Evolutionary conservation across 257 asterid genomes (phyloP).

Genomic region (Fraxinus pennsylvanica): DNA sequence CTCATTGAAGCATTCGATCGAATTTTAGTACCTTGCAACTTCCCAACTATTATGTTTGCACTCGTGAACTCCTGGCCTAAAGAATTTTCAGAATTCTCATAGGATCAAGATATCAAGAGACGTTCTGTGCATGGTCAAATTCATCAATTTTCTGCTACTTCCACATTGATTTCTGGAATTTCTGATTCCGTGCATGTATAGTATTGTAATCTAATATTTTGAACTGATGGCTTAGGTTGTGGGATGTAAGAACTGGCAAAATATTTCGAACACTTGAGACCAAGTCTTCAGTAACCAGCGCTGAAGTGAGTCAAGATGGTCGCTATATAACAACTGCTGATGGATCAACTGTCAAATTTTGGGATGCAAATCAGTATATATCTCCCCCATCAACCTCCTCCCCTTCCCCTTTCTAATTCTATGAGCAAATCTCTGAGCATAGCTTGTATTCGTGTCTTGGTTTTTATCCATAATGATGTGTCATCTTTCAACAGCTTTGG

Average conservation of each 20-base stretch:
- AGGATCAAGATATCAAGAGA: neutral
- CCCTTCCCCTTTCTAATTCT: neutral
- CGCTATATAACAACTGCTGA: conserved; percentile 92
- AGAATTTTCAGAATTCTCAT: neutral
- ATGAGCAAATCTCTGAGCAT: neutral
- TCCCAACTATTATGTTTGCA: neutral
- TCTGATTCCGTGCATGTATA: neutral
- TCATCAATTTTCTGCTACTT: neutral
- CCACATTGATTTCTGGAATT: neutral
- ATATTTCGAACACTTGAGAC: conserved; percentile 91
- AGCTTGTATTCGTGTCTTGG: neutral
- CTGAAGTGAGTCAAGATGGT: conserved; percentile 97
- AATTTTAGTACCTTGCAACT: neutral
- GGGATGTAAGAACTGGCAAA: conserved; percentile 94
- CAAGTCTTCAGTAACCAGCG: conserved; percentile 82
- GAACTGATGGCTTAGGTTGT: conserved; percentile 53
- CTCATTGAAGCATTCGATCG: neutral
- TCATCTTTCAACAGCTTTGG: conserved; percentile 61
- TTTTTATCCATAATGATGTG: conserved; percentile 3
- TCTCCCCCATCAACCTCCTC: neutral
- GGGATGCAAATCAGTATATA: conserved; percentile 97
- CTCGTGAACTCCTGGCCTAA: neutral
- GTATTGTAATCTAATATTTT: conserved; percentile 16
- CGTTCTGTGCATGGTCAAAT: neutral
- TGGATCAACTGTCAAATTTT: conserved; percentile 82